Evolutionary conservation across 2,329 filamentous ascomycete species (phyloP), one percentile per base, ranked within the genome.

Genomic region (Penicillium sp.): DNA sequence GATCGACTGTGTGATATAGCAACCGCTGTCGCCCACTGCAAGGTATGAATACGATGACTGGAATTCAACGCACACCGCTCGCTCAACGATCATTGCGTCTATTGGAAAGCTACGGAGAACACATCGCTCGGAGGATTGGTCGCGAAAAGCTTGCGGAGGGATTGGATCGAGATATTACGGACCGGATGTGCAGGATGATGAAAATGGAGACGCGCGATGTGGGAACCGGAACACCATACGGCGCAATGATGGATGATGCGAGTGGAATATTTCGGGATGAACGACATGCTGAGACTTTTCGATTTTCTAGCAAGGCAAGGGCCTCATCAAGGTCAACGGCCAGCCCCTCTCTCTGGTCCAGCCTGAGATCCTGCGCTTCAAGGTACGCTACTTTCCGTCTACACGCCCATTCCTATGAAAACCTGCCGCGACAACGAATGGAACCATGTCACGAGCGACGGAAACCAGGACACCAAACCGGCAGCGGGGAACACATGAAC

Each of bases 311-410:
- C 82, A 87, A 79, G 89, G 89, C 78, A 90, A 90, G 81, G 95
- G 95, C 82, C 89, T 98, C 76, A 88, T 99, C 84, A 96, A 96
- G 87, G 95, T 97, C 84, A 99, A 98, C 87, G 95, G 95, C 84
- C 91, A 92, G 81, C 95, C 95, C 77, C 89, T 99, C 76, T 85
- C 86, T 77, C 91, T 98, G 76, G 90, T 96, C 76, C 91, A 97
- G 86, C 93, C 95, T 75, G 91, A 96, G 85, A 89, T 96, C 82
- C 88, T 99, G 77, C 90, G 95, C 82, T 97, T 96, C 90, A 98
- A 97, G 90, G 87, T 89, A 86, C 80, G 73, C 62, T 60, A 45
- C 43, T 42, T 49, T 48, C 47, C 55, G 49, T 5, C n/a, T 51
- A 20, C 25, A 55, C 28, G 58, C 37, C 61, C 65, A 58, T 20